Evolutionary conservation across 306 rosid genomes (phyloP), one percentile per base, ranked within the genome.

Genomic region (Psophocarpus tetragonolobus): DNA sequence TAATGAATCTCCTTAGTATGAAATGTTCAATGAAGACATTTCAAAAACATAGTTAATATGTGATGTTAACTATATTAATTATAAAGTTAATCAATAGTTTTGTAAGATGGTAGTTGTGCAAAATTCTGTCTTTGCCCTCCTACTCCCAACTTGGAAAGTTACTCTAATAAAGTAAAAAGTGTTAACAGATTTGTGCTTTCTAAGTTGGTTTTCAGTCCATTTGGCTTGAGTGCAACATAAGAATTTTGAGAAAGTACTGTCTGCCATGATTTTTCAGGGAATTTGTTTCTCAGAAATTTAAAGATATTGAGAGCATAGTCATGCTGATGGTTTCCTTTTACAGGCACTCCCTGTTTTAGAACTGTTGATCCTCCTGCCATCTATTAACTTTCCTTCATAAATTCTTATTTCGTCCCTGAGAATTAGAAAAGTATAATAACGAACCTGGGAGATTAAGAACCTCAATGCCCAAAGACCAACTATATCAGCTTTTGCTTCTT

Each of bases 401-500:
- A 33, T 21, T 41, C 33, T 66, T 32, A 17, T 67, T 42, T 62
- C 42, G 66, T 42, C 45, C 41, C 17, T n/a, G 62, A 21, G 57
- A 33, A 71, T 45, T 6, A 71, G n/a, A 18, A 20, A 62, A 7
- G n/a, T 44, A 56, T 42, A 36, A 39, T 32, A 41, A 68, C 84
- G 47, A 51, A 94, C 97, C 96, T 95, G 86, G 69, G 78, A 41
- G 86, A 87, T 86, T 75, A 95, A 80, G 80, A 90, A 95, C 81
- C 79, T 85, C 81, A 95, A 79, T 36, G 97, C 97, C 98, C 97
- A 92, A 29, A 95, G 96, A 75, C 98, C 98, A 65, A 95, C 98
- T 77, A 95, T 92, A 76, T 95, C 97, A 76, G 97, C 98, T 86
- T 92, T 95, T 83, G 97, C 98, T 87, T 92, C 97, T 90, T 92